Conservation (phyloP, 106 monocot species). For the Agapanthus africanus region DNA sequence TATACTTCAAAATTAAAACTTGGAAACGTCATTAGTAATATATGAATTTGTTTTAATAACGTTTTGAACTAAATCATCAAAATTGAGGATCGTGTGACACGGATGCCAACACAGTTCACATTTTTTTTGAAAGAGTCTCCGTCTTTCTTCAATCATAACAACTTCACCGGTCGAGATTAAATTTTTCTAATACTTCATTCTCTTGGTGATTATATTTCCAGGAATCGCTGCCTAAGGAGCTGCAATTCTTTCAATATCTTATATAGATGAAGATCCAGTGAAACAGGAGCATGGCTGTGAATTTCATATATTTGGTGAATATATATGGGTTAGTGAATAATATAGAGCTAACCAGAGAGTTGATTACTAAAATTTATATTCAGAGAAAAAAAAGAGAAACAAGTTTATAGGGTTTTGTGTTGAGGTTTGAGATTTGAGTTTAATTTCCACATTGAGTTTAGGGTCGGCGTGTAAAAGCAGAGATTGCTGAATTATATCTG, state of each 20-base stretch:
- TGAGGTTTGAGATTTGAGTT: not conserved
- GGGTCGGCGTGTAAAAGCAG: too few relatives aligned
- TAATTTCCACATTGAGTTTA: slow-evolving; percentile 4
- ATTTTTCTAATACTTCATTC: not conserved
- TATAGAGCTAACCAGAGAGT: slow-evolving; percentile 14
- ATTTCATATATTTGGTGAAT: slow-evolving; percentile 16
- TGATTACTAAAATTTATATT: slow-evolving; percentile 11
- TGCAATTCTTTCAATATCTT: slow-evolving; percentile 11
- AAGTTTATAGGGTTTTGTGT: slow-evolving; percentile 12
- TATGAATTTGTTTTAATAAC: too few relatives aligned
- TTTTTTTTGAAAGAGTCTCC: too few relatives aligned
- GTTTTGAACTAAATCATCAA: too few relatives aligned
- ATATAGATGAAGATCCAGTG: slow-evolving; percentile 15
- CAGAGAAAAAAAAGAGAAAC: slow-evolving; percentile 7
- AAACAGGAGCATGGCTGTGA: too few relatives aligned
- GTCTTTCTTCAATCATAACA: not conserved
- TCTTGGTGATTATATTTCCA: not conserved
- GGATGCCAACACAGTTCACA: too few relatives aligned
- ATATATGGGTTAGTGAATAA: slow-evolving; percentile 14
- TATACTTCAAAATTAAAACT: too few relatives aligned
- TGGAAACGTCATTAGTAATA: too few relatives aligned
- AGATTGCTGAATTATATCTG: not conserved
- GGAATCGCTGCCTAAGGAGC: slow-evolving; percentile 15
- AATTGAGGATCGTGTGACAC: too few relatives aligned
- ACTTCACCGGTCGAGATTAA: not conserved